Percentiles rank a stretch among this genome's conserved stretches.
Evolutionary conservation across 208 protist species (phyloP).

Genomic region (Trypanosoma melophagium): DNA sequence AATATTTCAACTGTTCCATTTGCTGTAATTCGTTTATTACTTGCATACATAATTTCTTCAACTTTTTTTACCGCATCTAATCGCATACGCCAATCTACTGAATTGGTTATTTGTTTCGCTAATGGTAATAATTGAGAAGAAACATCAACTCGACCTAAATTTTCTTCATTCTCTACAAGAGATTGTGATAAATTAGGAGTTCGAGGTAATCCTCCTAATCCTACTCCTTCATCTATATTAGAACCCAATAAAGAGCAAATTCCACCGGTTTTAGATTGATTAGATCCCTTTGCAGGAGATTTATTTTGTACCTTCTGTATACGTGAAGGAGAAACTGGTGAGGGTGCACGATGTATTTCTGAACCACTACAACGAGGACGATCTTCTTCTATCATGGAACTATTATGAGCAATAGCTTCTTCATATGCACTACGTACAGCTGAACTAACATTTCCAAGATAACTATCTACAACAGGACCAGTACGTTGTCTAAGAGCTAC

Average conservation of each 20-base stretch:
- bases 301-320: not conserved
- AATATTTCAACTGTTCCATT: conserved; percentile 44
- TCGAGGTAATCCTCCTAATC: not conserved
- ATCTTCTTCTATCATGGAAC: conserved; percentile 26
- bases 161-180: conserved; percentile 19
- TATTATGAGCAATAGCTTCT: conserved; percentile 20
- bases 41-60: conserved; percentile 52
- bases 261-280: not conserved
- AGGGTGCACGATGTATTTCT: not conserved
- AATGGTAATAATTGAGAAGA: conserved; percentile 15
- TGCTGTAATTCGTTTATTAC: conserved; percentile 40
- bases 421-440: conserved; percentile 22
- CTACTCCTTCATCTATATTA: not conserved
- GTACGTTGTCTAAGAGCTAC: conserved; percentile 29
- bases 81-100: conserved; percentile 74
- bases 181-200: not conserved
- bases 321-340: conserved; percentile 9
- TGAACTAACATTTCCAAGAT: conserved; percentile 16
- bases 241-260: too few relatives aligned
- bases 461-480: conserved; percentile 18
- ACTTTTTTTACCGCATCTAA: conserved; percentile 62
- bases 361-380: not conserved
- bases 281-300: not conserved
- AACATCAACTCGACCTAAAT: conserved; percentile 15
- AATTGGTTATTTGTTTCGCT: conserved; percentile 51